Base-by-base conservation (phyloP, 179 eudicot species). In the Patellifolia procumbens region DNA sequence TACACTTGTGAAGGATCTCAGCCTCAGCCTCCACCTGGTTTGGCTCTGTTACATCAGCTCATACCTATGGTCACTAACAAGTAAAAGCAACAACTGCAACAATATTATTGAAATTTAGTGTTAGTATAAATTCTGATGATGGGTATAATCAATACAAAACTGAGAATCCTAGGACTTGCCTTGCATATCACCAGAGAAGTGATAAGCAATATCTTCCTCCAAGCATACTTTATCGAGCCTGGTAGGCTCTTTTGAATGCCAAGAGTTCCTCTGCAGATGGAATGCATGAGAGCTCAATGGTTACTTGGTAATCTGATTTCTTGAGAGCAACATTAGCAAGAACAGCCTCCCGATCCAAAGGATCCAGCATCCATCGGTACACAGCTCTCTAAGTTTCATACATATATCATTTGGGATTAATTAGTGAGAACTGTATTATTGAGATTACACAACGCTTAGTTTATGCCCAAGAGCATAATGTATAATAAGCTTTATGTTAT, bases 161-260 rank as follows among this genome's bases (percentile, higher is more conserved):
- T n/a, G n/a, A n/a, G n/a, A n/a, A n/a, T n/a, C n/a, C n/a, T n/a
- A n/a, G n/a, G n/a, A n/a, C n/a, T 76, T 78, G 65, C 97, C 90
- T 88, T 87, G 79, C 59, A 92, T 61, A 32, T 91, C 87, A 26
- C 90, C 89, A 28, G 88, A 79, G 58, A 87, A 83, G 62, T 87
- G 82, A 43, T 84, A 84, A 28, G 96, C 92, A 28, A 91, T 76
- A 78, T 91, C 89, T 67, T 92, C 97, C 82, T 92, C 97, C 66
- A 91, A 42, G 77, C 94, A 49, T 77, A 90, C 82, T 82, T 82
- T 78, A 87, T 3, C 94, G 91, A 66, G 81, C 80, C 70, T 87
- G 91, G 66, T 92, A 91, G 28, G 96, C 97, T 26, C 90, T 80
- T 75, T 88, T 92, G 72, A 86, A 39, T 0, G 84, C 88, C 60